Percentiles rank a stretch among this genome's conserved stretches.
These are phyloP conservation scores for Neocucurbitaria cava DNA, from an alignment of 2,329 filamentous ascomycete genomes.

Conservation along the genomic window DNA sequence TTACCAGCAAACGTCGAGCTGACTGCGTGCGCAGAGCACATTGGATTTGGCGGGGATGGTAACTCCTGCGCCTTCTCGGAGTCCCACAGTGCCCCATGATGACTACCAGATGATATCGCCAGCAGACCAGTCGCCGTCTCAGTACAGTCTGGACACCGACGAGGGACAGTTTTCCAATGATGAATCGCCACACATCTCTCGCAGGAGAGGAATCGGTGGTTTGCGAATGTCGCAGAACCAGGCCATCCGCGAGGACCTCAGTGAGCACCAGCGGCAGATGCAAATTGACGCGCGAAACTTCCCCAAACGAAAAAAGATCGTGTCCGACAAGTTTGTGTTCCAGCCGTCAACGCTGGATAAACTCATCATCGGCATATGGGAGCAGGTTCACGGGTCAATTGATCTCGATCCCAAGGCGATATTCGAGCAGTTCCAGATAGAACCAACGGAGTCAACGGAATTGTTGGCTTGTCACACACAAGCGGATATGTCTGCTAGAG, in stretches of 20 bases:
- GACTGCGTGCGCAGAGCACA: constrained; percentile 25
- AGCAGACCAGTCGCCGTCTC: constrained; percentile 9
- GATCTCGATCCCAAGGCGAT: constrained; percentile 50
- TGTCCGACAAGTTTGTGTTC: constrained; percentile 50
- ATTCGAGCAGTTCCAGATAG: constrained; percentile 40
- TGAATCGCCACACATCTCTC: constrained; percentile 5
- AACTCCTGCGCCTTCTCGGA: constrained; percentile 31
- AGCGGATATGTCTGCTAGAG: constrained; percentile 12
- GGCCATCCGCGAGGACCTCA: constrained; percentile 36
- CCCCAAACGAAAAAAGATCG: constrained; percentile 42
- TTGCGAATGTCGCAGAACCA: constrained; percentile 36
- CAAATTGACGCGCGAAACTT: constrained; percentile 40
- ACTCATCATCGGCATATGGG: constrained; percentile 59
- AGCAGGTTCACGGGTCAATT: constrained; percentile 55
- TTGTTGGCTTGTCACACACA: constrained; percentile 16
- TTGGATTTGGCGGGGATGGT: constrained; percentile 34
- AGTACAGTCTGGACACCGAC: constrained; percentile 2
- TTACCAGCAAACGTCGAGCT: background rate
- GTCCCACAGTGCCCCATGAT: constrained; percentile 19
- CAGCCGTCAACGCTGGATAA: constrained; percentile 58
- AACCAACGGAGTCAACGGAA: constrained; percentile 21
- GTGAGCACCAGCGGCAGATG: constrained; percentile 43
- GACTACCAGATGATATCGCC: constrained; percentile 12
- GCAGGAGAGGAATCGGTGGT: constrained; percentile 37
- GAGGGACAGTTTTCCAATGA: constrained; percentile 6